Conservation (phyloP, 768 basidiomycete genomes). For the Pisolithus marmoratus region DNA sequence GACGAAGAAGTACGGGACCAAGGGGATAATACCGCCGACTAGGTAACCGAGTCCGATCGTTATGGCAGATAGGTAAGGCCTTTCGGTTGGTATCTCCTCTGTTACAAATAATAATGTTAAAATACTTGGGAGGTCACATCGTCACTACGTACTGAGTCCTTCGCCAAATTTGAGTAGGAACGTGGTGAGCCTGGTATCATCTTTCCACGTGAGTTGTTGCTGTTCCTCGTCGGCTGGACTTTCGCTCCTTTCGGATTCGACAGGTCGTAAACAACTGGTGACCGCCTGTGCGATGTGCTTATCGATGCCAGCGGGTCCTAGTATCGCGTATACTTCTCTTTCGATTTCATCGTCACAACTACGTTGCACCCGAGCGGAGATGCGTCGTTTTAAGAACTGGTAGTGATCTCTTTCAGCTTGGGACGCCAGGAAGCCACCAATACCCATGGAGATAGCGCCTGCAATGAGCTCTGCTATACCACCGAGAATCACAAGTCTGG, state of each 20-base stretch:
- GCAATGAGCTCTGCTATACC: conserved; percentile 95
- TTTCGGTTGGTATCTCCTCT: conserved; percentile 85
- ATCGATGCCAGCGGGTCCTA: conserved; percentile 87
- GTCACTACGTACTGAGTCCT: conserved; percentile 55
- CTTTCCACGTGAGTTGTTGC: conserved; percentile 56
- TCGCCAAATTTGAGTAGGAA: conserved; percentile 97
- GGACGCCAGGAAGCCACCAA: conserved; percentile 95
- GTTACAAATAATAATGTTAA: conserved; percentile 2
- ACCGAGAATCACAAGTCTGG: conserved; percentile 87
- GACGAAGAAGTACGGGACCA: conserved; percentile 91
- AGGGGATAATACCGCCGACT: conserved; percentile 87
- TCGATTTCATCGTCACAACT: conserved; percentile 96
- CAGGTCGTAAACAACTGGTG: conserved; percentile 64
- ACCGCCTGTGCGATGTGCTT: conserved; percentile 75
- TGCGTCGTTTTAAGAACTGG: conserved; percentile 70
- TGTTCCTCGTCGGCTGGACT: conserved; percentile 47
- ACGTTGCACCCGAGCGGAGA: conserved; percentile 74
- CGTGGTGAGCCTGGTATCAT: conserved; percentile 81
- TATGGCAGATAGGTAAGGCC: conserved; percentile 86
- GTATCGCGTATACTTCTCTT: conserved; percentile 83
- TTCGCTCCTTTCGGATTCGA: conserved; percentile 42
- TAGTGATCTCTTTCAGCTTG: conserved; percentile 96
- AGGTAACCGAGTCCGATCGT: conserved; percentile 96
- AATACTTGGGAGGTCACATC: conserved; percentile 18
- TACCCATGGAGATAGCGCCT: conserved; percentile 96